phyloP scores from a whole-genome alignment of 257 asterid genomes.

The Dorcoceras hygrometricum region DNA sequence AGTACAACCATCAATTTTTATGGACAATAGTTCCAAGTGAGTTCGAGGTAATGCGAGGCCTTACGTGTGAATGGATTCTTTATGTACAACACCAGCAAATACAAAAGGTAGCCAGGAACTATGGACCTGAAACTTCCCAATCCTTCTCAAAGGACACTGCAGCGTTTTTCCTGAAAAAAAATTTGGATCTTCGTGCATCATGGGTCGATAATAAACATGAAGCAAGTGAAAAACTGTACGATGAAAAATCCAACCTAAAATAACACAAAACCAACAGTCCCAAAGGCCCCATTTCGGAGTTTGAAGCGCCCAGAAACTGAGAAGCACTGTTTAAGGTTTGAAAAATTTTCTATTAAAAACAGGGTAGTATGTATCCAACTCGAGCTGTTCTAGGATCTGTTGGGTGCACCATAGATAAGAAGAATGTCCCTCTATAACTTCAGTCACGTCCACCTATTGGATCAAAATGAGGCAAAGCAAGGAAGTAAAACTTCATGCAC shows the following conservation, averaged over 20 bases:
- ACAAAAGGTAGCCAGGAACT: too few relatives aligned
- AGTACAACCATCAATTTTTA: too few relatives aligned
- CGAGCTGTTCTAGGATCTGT: slow-evolving; percentile 73
- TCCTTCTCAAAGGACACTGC: too few relatives aligned
- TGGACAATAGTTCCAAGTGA: too few relatives aligned
- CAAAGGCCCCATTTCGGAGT: background rate
- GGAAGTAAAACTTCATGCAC: background rate
- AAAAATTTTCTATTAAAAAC: slow-evolving; percentile 39
- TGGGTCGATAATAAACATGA: too few relatives aligned
- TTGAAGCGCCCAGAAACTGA: background rate
- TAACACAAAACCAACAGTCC: background rate
- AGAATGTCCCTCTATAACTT: slow-evolving; percentile 84
- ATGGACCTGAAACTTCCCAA: too few relatives aligned
- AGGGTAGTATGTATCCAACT: slow-evolving; percentile 65
- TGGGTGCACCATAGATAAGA: slow-evolving; percentile 76
- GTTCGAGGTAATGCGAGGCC: background rate
- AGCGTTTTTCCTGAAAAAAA: too few relatives aligned
- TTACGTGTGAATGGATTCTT: too few relatives aligned
- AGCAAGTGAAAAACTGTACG: too few relatives aligned
- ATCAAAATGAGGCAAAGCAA: background rate
- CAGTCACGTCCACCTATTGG: slow-evolving; percentile 74
- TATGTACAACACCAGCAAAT: too few relatives aligned
- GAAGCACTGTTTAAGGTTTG: slow-evolving; percentile 22
- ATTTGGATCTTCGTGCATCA: too few relatives aligned
- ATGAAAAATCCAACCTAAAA: too few relatives aligned